Evolutionary conservation across 345 rosid genomes (phyloP).

Genomic region (Syzygium aqueum): DNA sequence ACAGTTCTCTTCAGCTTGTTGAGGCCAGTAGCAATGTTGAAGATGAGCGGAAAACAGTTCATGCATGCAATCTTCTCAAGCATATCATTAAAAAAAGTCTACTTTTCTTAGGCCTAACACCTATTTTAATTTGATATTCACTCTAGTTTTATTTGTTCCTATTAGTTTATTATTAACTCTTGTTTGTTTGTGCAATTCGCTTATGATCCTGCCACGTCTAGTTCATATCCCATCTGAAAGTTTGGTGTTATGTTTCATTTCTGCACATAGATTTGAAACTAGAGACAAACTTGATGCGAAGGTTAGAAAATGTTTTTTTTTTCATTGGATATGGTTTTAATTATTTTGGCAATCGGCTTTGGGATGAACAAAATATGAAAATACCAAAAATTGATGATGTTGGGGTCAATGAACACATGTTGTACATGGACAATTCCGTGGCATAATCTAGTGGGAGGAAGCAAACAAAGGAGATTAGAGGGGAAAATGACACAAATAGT

Average conservation of each 20-base stretch:
- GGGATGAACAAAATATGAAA: background rate
- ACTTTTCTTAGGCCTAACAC: background rate
- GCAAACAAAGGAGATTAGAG: background rate
- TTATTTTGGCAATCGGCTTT: background rate
- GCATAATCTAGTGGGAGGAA: background rate
- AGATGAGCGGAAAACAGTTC: background rate
- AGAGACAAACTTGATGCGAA: background rate
- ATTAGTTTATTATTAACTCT: background rate
- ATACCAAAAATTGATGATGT: background rate
- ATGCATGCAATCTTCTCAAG: background rate
- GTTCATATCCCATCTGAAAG: background rate
- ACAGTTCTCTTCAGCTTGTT: background rate
- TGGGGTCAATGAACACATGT: background rate
- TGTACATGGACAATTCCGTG: background rate
- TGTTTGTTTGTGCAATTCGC: background rate
- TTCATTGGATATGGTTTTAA: background rate
- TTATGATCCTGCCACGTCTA: background rate
- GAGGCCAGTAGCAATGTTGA: background rate
- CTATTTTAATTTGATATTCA: background rate
- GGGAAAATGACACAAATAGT: too few species aligned
- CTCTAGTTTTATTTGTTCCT: background rate
- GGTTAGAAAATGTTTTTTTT: background rate
- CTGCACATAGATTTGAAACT: background rate
- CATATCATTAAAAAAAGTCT: background rate
- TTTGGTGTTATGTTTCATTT: background rate